Evolutionary conservation across 352 stramenopile genomes (phyloP).

Genomic region (Globisporangium megalacanthum): DNA sequence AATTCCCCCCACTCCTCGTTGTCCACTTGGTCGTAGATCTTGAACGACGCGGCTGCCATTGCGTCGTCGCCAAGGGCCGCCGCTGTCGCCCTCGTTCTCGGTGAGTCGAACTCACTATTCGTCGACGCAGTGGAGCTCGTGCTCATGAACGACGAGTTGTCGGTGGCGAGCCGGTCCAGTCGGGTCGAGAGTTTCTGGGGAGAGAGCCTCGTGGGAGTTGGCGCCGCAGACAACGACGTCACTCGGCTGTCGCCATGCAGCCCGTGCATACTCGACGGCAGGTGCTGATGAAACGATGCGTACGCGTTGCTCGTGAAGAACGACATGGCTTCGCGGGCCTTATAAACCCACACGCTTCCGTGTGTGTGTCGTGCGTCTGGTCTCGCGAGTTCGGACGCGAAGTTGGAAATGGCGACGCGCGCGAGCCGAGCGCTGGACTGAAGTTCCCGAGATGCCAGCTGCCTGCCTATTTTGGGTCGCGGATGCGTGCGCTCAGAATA

Average conservation of each 20-base stretch:
- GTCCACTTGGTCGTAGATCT: constrained; percentile 30
- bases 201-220: background rate
- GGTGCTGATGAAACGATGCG: constrained; percentile 24
- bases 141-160: constrained; percentile 29
- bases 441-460: background rate
- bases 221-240: background rate
- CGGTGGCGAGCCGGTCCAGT: background rate
- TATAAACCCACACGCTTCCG: too few species aligned
- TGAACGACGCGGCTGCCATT: constrained; percentile 21
- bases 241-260: constrained; percentile 3
- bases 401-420: background rate
- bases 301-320: constrained; percentile 39
- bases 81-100: too few species aligned
- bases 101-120: constrained; percentile 42
- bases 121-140: constrained; percentile 22
- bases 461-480: background rate
- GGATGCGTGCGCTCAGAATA: too few species aligned
- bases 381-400: too few species aligned
- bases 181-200: background rate
- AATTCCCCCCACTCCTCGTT: constrained; percentile 65
- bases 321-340: constrained; percentile 18
- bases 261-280: constrained; percentile 3
- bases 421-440: too few species aligned
- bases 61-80: constrained; percentile 20
- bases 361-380: background rate